A percentile compares a stretch with the other conserved stretches of the same genome.
phyloP scores from a whole-genome alignment of 257 asterid species.

The Coffea eugenioides region DNA sequence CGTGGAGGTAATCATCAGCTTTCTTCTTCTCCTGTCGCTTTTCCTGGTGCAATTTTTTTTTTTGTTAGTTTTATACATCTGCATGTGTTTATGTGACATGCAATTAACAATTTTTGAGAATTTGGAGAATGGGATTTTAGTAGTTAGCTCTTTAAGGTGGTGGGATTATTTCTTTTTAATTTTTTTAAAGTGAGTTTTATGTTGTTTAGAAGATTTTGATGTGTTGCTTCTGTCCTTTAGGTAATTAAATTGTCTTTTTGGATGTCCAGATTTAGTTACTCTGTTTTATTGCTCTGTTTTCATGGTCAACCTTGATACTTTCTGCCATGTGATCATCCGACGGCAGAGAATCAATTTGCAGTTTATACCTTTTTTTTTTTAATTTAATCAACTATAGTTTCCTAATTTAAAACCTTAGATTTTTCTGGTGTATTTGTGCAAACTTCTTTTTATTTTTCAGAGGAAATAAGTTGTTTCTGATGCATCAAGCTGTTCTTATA shows the following conservation, averaged over 20 bases:
- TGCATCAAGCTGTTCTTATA: background rate
- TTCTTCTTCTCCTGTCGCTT: too few species aligned
- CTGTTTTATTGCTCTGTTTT: slow-evolving; percentile 5
- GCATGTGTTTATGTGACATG: background rate
- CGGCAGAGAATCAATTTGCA: background rate
- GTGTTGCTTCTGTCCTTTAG: background rate
- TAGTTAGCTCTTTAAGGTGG: background rate
- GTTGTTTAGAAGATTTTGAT: background rate
- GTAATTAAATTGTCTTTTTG: background rate
- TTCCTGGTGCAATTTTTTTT: too few species aligned
- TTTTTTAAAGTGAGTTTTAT: background rate
- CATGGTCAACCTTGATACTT: background rate
- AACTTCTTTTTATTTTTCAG: background rate
- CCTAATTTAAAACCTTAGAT: background rate
- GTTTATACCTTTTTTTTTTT: background rate
- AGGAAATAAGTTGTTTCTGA: background rate
- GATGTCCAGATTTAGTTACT: background rate
- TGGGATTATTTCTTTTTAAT: background rate
- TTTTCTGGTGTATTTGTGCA: background rate
- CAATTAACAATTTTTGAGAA: background rate
- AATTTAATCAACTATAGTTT: background rate
- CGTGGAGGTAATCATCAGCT: slow-evolving; percentile 63
- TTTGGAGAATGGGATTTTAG: background rate
- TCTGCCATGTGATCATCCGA: slow-evolving; percentile 7
- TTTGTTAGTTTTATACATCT: background rate